Conservation (phyloP, 192 early-diverging fungal species). For the Backusella macrospora region DNA sequence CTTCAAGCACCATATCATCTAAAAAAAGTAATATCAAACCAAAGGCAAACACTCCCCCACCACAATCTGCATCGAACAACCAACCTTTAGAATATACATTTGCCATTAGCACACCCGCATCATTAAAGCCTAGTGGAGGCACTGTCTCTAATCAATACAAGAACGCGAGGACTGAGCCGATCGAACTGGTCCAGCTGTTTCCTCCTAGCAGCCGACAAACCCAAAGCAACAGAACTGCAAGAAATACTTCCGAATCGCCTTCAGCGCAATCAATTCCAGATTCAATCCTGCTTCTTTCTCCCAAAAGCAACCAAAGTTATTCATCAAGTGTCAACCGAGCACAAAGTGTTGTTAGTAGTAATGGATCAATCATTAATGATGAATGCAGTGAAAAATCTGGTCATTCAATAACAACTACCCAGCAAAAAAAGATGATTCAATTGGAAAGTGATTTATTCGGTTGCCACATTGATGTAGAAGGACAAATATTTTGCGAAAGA, state of each 20-base stretch:
- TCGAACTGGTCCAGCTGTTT: conserved; percentile 25
- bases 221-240: background rate
- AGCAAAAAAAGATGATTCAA: background rate
- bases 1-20: background rate
- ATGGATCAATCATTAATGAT: background rate
- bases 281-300: background rate
- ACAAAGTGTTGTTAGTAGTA: conserved; percentile 4
- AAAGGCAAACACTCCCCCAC: background rate
- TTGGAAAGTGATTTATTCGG: conserved; percentile 15
- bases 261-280: background rate
- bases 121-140: conserved; percentile 10
- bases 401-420: background rate
- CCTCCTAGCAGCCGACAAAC: conserved; percentile 1
- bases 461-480: conserved; percentile 17
- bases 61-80: background rate
- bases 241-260: background rate
- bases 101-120: conserved; percentile 31
- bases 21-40: background rate
- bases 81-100: conserved; percentile 32
- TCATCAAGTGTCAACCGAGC: background rate
- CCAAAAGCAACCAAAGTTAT: background rate
- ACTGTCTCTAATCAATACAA: conserved; percentile 1
- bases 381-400: background rate
- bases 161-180: background rate
- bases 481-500: background rate